Conservation (phyloP, 1,139 yeast genomes). For the Geotrichum macrosporum region DNA sequence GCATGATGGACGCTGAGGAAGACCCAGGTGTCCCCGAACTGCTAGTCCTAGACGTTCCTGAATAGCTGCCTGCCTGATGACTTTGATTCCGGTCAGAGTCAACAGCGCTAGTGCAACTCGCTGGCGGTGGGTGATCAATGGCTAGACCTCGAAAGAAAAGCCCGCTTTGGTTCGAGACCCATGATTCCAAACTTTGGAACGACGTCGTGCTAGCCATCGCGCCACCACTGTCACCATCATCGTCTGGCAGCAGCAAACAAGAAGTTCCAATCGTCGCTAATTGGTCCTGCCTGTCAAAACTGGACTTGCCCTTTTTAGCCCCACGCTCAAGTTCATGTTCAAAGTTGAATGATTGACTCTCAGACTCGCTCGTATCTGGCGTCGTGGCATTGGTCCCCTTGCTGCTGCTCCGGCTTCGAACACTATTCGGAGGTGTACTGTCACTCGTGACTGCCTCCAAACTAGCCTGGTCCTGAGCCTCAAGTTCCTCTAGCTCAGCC, state of each 20-base stretch:
- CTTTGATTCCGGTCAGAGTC: neutral
- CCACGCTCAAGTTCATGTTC: too few species aligned
- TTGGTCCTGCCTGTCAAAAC: too few species aligned
- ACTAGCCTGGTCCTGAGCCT: neutral
- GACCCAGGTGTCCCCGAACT: neutral
- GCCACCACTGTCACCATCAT: neutral
- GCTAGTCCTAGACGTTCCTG: neutral
- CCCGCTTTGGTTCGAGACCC: slow-evolving; percentile 7
- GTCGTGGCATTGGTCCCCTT: neutral
- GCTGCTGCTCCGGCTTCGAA: neutral
- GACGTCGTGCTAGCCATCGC: neutral
- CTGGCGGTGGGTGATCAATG: neutral
- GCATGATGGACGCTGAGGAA: neutral
- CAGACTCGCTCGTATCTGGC: too few species aligned
- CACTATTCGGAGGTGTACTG: neutral
- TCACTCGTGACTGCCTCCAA: neutral
- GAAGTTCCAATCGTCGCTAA: too few species aligned
- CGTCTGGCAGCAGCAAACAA: neutral
- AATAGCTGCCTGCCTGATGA: neutral
- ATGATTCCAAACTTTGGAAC: slow-evolving; percentile 3
- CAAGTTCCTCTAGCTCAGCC: neutral
- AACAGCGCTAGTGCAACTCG: too few species aligned
- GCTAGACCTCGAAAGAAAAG: neutral
- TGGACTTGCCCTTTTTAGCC: too few species aligned
- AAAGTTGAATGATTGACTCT: too few species aligned